Evolutionary conservation across 257 asterid species (phyloP), one percentile per base, ranked within the genome.

Genomic region (Forsythia suspensa): DNA sequence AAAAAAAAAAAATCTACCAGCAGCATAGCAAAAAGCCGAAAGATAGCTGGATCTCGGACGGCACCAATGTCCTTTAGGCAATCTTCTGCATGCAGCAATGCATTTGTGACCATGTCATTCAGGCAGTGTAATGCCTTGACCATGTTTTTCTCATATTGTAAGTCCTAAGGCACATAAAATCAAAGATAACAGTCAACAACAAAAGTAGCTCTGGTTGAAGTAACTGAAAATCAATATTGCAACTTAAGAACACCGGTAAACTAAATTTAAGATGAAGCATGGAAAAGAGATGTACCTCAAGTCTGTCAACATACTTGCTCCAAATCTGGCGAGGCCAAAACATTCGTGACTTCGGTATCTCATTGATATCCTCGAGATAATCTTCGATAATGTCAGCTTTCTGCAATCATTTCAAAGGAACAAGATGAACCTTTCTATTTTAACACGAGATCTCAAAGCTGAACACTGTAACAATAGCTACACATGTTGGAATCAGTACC

Each of bases 291-390:
- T 59, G 80, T 80, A 92, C 97, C 97, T 94, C 98, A 77, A 92
- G 97, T 86, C 92, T 94, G 85, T 89, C 80, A 24, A 85, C 97
- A 80, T 94, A 95, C 89, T 93, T 92, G 81, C 94, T 86, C 98
- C 98, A 95, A 66, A 93, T 93, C 79, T 95, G 84, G 52, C 95
- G 97, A 79, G 99, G 99, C 99, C 99, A 95, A 83, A 95, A 93
- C 99, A 93, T 92, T 11, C 97, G 98, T 37, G 98, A 89, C 85
- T 90, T 93, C 59, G 98, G 98, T 77, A 92, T 85, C 93, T 95
- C 98, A 71, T 93, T 93, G 72, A 92, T 93, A 84, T 95, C 98
- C 88, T 95, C 99, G 76, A 95, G 84, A 81, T 95, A 95, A 82
- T 95, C 99, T 85, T 97, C 90, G 79, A 93, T 93, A 77, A 95